Evolutionary conservation across 2,329 filamentous ascomycete species (phyloP), one percentile per base, ranked within the genome.

Genomic region (Apiospora saccharicola): DNA sequence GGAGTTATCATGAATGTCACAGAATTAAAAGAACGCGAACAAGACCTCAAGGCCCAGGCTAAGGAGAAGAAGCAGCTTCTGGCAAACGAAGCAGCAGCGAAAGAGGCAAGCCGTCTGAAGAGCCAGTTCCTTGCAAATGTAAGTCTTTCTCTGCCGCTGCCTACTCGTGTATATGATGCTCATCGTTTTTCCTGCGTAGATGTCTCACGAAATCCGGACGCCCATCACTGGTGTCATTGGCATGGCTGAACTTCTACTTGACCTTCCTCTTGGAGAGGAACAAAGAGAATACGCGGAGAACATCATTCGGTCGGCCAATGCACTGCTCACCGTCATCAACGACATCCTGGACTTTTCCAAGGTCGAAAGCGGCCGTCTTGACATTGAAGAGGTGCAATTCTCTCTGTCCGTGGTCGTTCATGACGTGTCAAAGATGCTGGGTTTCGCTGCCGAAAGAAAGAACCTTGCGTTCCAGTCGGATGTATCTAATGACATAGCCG

Each of bases 271-370:
- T 34, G 87, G 90, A 70, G 85, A 88, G n/a, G 93, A 95, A 76
- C 92, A 94, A 77, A 86, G 88, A 72, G 92, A 95, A 72, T 93
- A 90, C 74, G 91, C 93, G 3, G 92, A 94, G 75, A 94, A 94
- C 74, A 94, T 96, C 8, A 91, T 94, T 77, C 88, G 92, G 70
- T 95, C 93, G 7, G 93, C 92, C 0, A 95, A 96, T 75, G 94
- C 93, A 1, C 84, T 97, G 3, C 85, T 97, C 26, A 96, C 94
- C 0, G 92, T 97, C 53, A 97, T 97, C 81, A 97, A 97, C 78
- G 94, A 97, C 77, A 97, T 97, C 71, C 85, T 97, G 1, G 94
- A 97, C 81, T 95, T 97, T 80, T 96, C 94, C 4, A 97, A 97
- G 80, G 91, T 94, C 1, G 93, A 95, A 79, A 94, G 92, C 12